Evolutionary conservation across 805 yeast species (phyloP).

Genomic region (Wickerhamiella allomyrinae): DNA sequence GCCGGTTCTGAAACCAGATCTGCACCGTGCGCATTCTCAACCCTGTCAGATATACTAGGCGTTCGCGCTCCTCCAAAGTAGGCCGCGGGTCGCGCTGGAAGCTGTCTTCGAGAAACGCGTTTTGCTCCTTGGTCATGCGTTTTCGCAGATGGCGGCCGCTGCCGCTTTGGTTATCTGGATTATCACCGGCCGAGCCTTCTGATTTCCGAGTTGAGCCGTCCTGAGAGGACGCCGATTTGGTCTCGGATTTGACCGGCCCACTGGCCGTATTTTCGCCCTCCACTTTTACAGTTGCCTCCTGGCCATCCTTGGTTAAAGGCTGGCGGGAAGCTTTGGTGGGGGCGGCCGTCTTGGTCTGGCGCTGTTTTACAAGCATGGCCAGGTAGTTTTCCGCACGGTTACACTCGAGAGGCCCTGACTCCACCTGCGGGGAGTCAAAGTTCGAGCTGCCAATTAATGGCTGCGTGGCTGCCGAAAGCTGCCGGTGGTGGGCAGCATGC

Average conservation of each 20-base stretch:
- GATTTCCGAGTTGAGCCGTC: no score
- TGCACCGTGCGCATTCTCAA: constrained; percentile 78
- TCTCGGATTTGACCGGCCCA: no score
- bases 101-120: constrained; percentile 48
- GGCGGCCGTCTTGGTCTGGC: background rate
- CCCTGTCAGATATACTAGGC: constrained; percentile 53
- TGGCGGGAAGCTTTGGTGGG: background rate
- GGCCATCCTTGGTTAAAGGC: no score
- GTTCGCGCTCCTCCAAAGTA: constrained; percentile 51
- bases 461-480: constrained; percentile 9
- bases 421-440: constrained; percentile 2
- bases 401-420: background rate
- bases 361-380: background rate
- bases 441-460: constrained; percentile 12
- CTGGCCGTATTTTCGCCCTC: no score
- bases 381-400: background rate
- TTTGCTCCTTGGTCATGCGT: constrained; percentile 23
- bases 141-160: constrained; percentile 13
- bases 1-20: constrained; percentile 87
- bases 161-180: no score
- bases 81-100: constrained; percentile 69
- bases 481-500: constrained; percentile 7
- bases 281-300: no score
- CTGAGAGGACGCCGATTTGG: no score
- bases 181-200: no score